A percentile compares a stretch with the other conserved stretches of the same genome.
These are phyloP conservation scores for Tulasnella sp. DNA, from an alignment of 768 basidiomycete species.

Conservation along the genomic window DNA sequence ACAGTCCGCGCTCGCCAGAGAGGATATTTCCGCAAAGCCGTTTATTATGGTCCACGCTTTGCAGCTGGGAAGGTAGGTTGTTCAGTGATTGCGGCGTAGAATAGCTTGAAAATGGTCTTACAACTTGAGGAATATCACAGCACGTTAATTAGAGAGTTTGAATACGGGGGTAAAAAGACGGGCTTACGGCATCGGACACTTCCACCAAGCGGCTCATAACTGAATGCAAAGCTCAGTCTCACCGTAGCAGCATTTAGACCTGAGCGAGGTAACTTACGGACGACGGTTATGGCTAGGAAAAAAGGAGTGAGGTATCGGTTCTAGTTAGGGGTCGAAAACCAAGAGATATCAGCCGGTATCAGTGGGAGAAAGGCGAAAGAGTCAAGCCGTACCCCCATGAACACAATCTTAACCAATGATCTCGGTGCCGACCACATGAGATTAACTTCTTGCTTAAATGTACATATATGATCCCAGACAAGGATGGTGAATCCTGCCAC, in stretches of 20 bases:
- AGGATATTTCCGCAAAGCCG: background rate
- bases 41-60: background rate
- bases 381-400: background rate
- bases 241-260: background rate
- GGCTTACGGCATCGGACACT: background rate
- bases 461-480: conserved; percentile 1
- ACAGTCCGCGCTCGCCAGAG: conserved; percentile 2
- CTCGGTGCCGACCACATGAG: background rate
- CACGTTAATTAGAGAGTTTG: background rate
- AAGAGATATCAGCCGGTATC: background rate
- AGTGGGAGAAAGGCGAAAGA: background rate
- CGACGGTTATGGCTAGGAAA: background rate
- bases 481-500: background rate
- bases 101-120: background rate
- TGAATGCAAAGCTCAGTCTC: background rate
- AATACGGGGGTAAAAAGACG: background rate
- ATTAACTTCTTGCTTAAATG: background rate
- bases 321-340: background rate
- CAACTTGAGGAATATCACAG: background rate
- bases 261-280: background rate
- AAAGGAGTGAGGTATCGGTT: conserved; percentile 7
- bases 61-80: background rate
- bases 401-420: background rate
- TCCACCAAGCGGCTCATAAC: background rate
- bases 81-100: background rate